Evolutionary conservation across 805 yeast genomes (phyloP), one percentile per base, ranked within the genome.

Genomic region (Starmerella davenportii): DNA sequence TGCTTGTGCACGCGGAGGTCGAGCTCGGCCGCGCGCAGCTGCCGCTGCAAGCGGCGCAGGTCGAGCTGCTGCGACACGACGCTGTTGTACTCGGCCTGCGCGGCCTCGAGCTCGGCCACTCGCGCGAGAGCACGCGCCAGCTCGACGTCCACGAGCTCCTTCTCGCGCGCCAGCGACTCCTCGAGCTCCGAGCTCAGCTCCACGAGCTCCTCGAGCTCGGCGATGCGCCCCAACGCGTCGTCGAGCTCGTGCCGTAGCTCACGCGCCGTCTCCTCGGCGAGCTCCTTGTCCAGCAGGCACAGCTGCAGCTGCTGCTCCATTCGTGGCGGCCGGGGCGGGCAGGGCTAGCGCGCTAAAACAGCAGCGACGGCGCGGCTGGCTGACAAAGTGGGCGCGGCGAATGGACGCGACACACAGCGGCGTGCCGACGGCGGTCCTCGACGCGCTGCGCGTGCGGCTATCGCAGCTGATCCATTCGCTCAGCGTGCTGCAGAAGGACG

Each of bases 401-500:
- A 29, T n/a, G 19, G 32, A 29, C 32, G 5, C 16, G 18, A 50
- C 44, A 34, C 42, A 24, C 30, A 37, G 46, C 29, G 54, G 48
- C 5, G 46, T 50, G 8, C 53, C 54, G 17, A 34, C 45, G 13
- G 42, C 45, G 8, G 43, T 41, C 7, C 44, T 46, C 4, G 49
- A 46, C 39, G 39, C 50, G 9, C 39, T 49, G 27, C 40, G 55
- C 17, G 46, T 46, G 35, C 34, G 52, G 31, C 37, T 48, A 21
- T 36, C 48, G 3, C 52, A 60, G 52, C 52, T 73, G 4, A 69
- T 76, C 2, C 75, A 72, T 46, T 73, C 84, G 0, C 57, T 78
- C 20, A 59, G 65, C 29, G 68, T 70, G 46, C 61, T 77, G 4
- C 70, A 70, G 45, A 68, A 65, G 19, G 74, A 72, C 30, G 57